Conservation (phyloP, 2,329 filamentous ascomycete species). For the Colletotrichum godetiae region DNA sequence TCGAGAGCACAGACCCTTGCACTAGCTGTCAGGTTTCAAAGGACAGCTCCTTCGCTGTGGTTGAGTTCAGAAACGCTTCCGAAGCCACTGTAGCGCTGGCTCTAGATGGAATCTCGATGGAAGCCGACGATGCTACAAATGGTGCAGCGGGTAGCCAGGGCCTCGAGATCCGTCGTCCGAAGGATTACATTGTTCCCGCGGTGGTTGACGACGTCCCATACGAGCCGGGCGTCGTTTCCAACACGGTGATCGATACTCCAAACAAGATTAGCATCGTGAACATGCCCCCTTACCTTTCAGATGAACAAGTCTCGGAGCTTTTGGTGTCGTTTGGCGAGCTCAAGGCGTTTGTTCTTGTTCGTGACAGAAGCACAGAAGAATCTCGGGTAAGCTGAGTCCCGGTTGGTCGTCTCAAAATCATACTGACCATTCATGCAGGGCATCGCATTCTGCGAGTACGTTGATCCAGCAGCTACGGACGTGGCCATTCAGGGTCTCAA, state of each 20-base stretch:
- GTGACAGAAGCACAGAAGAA: slow-evolving; percentile 86
- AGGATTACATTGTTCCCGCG: slow-evolving; percentile 95
- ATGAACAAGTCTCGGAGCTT: slow-evolving; percentile 92
- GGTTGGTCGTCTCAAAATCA: not conserved
- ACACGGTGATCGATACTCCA: slow-evolving; percentile 86
- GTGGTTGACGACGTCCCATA: slow-evolving; percentile 78
- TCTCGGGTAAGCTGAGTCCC: slow-evolving; percentile 74
- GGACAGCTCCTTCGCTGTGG: slow-evolving; percentile 82
- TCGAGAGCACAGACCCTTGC: slow-evolving; percentile 86
- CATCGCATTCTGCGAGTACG: slow-evolving; percentile 96
- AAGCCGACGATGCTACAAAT: slow-evolving; percentile 72
- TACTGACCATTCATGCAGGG: slow-evolving; percentile 67
- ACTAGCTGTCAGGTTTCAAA: slow-evolving; percentile 83
- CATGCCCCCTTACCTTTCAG: slow-evolving; percentile 86
- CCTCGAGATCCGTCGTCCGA: slow-evolving; percentile 85
- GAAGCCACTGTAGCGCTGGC: slow-evolving; percentile 94
- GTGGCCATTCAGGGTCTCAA: slow-evolving; percentile 92
- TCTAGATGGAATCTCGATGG: slow-evolving; percentile 90
- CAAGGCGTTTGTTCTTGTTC: slow-evolving; percentile 91
- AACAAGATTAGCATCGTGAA: slow-evolving; percentile 96
- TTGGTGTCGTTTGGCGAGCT: slow-evolving; percentile 91
- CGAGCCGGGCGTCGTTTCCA: slow-evolving; percentile 81
- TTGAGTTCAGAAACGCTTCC: slow-evolving; percentile 89
- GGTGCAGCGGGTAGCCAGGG: slow-evolving; percentile 63
- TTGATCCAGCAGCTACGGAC: slow-evolving; percentile 79